These are phyloP conservation scores for Boletus mariae DNA, from an alignment of 1,284 basidiomycete genomes.

Conservation along the genomic window DNA sequence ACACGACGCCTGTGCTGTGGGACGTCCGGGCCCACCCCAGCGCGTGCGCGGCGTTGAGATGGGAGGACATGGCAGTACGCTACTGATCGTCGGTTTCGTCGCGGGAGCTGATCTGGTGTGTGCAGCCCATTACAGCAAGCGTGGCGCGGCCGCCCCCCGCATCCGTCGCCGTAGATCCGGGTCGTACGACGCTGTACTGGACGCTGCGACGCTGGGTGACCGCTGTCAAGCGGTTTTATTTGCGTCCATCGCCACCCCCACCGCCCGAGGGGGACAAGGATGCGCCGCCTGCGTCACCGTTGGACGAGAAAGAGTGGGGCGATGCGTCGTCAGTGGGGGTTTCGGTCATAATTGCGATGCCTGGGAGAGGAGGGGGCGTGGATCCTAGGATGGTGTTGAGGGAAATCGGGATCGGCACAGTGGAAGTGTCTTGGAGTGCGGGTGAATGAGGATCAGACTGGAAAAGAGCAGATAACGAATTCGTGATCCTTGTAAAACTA, in stretches of 20 bases:
- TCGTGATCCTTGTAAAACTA: neutral
- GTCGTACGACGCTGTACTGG: too few relatives aligned
- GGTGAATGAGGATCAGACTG: too few relatives aligned
- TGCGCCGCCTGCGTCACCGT: neutral
- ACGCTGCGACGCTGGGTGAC: neutral
- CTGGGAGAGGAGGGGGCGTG: conserved; percentile 21
- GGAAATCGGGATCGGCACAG: conserved; percentile 16
- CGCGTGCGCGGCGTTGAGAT: conserved; percentile 11
- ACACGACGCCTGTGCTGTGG: conserved; percentile 38
- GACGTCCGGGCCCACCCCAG: conserved; percentile 35
- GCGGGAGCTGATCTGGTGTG: neutral
- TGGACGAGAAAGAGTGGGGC: conserved; percentile 6
- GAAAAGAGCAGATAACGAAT: too few relatives aligned
- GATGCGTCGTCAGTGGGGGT: conserved; percentile 33
- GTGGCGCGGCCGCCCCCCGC: neutral
- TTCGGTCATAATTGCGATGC: conserved; percentile 43
- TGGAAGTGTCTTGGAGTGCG: conserved; percentile 13
- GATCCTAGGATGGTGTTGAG: neutral
- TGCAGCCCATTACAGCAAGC: neutral
- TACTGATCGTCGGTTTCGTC: neutral
- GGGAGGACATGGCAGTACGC: conserved; percentile 32
- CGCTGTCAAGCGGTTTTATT: neutral
- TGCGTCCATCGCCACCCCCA: neutral
- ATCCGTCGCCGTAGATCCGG: neutral
- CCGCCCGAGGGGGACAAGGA: neutral